Conservation (phyloP, 768 basidiomycete genomes). For the Chlorophyllum brunneum region DNA sequence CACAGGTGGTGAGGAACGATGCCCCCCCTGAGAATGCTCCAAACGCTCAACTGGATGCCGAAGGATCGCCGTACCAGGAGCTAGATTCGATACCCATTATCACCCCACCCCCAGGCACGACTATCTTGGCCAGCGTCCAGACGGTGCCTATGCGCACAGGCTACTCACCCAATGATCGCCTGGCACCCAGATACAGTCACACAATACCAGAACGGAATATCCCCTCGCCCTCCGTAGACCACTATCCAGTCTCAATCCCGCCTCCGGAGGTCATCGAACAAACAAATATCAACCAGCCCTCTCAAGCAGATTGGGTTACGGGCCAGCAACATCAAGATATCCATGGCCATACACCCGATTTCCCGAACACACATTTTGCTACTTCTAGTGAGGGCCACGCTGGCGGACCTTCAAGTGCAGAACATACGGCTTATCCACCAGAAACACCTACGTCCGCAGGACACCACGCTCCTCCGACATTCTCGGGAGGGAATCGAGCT, state of each 20-base stretch:
- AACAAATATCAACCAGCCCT: conserved; percentile 15
- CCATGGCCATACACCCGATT: conserved; percentile 16
- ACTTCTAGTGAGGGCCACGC: background rate
- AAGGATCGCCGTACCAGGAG: conserved; percentile 1
- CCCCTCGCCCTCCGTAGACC: conserved; percentile 23
- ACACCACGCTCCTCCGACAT: conserved; percentile 6
- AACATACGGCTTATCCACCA: background rate
- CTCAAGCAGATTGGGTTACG: conserved; percentile 34
- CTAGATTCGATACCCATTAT: conserved; percentile 8
- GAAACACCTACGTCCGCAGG: conserved; percentile 11
- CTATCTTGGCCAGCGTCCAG: background rate
- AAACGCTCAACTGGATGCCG: background rate
- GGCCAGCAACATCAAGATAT: conserved; percentile 29
- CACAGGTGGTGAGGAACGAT: background rate
- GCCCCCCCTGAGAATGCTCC: background rate
- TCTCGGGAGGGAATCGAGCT: conserved; percentile 14
- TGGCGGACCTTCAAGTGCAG: background rate
- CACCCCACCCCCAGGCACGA: background rate
- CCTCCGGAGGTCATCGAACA: conserved; percentile 24
- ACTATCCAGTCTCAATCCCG: conserved; percentile 30
- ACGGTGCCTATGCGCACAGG: conserved; percentile 3
- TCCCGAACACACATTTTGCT: background rate
- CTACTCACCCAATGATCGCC: conserved; percentile 2
- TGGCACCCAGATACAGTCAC: background rate
- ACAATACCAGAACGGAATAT: conserved; percentile 1